phyloP scores from a whole-genome alignment of 768 basidiomycete genomes.

The Coprinopsis strossmayeri region DNA sequence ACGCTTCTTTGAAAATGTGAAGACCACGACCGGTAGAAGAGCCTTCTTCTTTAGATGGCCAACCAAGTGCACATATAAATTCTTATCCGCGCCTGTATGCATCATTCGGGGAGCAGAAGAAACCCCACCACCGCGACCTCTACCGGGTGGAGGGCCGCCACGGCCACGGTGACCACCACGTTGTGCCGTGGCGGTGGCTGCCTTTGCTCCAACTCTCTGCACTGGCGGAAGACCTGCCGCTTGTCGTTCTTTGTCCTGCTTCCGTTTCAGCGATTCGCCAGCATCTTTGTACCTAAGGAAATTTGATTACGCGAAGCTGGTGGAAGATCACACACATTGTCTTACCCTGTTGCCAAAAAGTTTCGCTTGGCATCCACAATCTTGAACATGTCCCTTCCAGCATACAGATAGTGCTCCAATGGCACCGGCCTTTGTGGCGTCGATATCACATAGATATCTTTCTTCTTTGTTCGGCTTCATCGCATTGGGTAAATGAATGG shows the following conservation, averaged over 20 bases:
- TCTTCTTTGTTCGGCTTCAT: conserved; percentile 92
- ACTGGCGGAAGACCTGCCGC: conserved; percentile 88
- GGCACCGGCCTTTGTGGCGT: conserved; percentile 96
- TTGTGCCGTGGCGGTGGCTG: conserved; percentile 34
- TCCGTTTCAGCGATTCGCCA: conserved; percentile 78
- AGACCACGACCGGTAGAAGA: conserved; percentile 90
- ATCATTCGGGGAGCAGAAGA: conserved; percentile 36
- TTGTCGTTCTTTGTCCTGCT: conserved; percentile 98
- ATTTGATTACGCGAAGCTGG: conserved; percentile 1
- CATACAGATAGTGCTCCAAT: conserved; percentile 93
- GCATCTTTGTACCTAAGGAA: conserved; percentile 78
- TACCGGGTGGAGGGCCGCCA: conserved; percentile 34
- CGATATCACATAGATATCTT: conserved; percentile 98
- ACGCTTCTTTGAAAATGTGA: conserved; percentile 93
- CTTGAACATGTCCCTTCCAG: conserved; percentile 88
- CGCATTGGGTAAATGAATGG: conserved; percentile 2
- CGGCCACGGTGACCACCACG: conserved; percentile 47
- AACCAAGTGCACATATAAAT: conserved; percentile 90
- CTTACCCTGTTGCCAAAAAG: conserved; percentile 71
- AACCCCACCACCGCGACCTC: conserved; percentile 38
- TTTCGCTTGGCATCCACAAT: conserved; percentile 80
- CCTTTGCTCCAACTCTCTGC: conserved; percentile 75
- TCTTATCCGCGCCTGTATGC: conserved; percentile 74
- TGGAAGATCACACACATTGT: conserved; percentile 16
- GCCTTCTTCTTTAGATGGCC: conserved; percentile 78